A percentile compares a stretch with the other conserved stretches of the same genome.
Conservation (phyloP, 2,329 filamentous ascomycete species). For the Septoria petroselini region DNA sequence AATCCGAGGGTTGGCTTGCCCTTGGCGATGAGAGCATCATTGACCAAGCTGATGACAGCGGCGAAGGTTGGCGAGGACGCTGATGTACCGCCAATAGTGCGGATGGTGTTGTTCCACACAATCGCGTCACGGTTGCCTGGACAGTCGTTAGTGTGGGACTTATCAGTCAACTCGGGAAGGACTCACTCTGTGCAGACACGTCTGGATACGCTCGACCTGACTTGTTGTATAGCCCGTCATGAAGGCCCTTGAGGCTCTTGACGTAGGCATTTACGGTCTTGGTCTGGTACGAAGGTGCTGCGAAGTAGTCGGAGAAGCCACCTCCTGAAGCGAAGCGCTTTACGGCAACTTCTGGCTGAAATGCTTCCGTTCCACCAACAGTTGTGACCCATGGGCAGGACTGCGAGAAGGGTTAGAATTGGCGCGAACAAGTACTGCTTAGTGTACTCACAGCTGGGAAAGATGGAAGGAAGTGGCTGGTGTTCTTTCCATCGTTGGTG, state of each 20-base stretch:
- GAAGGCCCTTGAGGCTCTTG: conserved; percentile 40
- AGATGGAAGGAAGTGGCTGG: conserved; percentile 43
- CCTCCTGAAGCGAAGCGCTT: conserved; percentile 55
- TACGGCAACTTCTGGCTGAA: conserved; percentile 47
- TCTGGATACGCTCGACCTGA: conserved; percentile 48
- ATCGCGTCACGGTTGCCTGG: conserved; percentile 31
- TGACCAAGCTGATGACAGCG: conserved; percentile 59
- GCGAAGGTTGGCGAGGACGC: conserved; percentile 60
- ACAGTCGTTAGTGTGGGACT: background rate
- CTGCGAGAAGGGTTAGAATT: conserved; percentile 16
- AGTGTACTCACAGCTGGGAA: conserved; percentile 47
- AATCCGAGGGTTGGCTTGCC: conserved; percentile 55
- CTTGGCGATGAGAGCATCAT: conserved; percentile 56
- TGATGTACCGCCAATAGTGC: conserved; percentile 47
- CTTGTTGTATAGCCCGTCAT: conserved; percentile 46
- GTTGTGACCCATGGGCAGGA: conserved; percentile 42
- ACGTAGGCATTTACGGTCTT: conserved; percentile 43
- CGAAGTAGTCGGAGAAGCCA: conserved; percentile 48
- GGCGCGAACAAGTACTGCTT: background rate
- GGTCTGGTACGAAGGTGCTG: conserved; percentile 45
- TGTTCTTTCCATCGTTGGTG: conserved; percentile 47
- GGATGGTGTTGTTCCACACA: conserved; percentile 42
- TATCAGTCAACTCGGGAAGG: background rate
- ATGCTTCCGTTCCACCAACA: conserved; percentile 45
- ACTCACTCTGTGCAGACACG: conserved; percentile 44